phyloP scores from a whole-genome alignment of 1,284 basidiomycete species.

The Ustilago bromivora region DNA sequence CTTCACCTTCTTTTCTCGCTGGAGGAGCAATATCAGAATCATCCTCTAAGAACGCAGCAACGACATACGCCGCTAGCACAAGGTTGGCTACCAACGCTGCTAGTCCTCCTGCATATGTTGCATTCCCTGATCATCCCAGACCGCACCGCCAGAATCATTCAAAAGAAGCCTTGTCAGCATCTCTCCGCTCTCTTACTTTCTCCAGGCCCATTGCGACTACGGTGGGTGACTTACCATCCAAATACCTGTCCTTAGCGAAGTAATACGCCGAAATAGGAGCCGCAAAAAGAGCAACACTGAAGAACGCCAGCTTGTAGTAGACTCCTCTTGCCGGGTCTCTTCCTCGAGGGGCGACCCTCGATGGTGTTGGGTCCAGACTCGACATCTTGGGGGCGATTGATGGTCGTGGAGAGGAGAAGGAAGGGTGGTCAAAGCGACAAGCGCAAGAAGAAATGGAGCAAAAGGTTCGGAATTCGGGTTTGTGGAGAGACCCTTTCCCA shows the following conservation, averaged over 20 bases:
- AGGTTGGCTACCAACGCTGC: constrained; percentile 67
- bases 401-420: background rate
- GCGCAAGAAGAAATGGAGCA: background rate
- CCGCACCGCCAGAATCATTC: too few relatives aligned
- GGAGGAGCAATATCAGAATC: constrained; percentile 21
- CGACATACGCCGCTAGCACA: constrained; percentile 64
- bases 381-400: constrained; percentile 23
- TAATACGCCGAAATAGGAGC: constrained; percentile 64
- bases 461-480: constrained; percentile 24
- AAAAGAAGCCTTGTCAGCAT: constrained; percentile 5
- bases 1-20: background rate
- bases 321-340: constrained; percentile 59
- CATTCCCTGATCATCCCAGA: constrained; percentile 46
- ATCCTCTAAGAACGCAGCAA: constrained; percentile 66
- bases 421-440: constrained; percentile 15
- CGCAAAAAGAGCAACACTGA: constrained; percentile 62
- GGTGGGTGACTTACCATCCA: constrained; percentile 45
- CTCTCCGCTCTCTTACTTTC: too few relatives aligned
- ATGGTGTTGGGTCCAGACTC: constrained; percentile 47
- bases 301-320: constrained; percentile 66
- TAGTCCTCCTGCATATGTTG: constrained; percentile 66
- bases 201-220: background rate
- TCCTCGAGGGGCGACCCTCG: constrained; percentile 52
- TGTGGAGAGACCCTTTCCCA: background rate
- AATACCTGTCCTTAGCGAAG: constrained; percentile 57